Percentiles rank a stretch among this genome's conserved stretches.
Conservation (phyloP, 2,329 filamentous ascomycete species). For the Exophiala sideris region DNA sequence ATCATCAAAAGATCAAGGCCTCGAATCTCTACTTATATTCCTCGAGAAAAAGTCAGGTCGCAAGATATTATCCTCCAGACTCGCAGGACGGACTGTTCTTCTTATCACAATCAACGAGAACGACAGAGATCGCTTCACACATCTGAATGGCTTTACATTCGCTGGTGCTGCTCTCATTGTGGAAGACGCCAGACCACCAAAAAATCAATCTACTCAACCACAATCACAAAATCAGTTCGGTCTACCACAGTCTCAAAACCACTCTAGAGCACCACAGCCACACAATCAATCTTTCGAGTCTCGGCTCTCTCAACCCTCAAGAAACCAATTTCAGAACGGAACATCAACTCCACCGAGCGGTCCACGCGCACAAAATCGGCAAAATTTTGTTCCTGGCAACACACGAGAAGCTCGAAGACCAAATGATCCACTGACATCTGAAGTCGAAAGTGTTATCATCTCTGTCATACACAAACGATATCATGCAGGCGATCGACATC, state of each 20-base stretch:
- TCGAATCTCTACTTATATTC: constrained; percentile 63
- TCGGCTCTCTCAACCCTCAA: constrained; percentile 10
- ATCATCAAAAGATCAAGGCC: constrained; percentile 63
- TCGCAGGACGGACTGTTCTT: constrained; percentile 21
- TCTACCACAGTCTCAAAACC: constrained; percentile 12
- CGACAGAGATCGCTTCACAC: constrained; percentile 40
- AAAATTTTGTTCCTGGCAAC: background rate
- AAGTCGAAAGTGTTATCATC: constrained; percentile 36
- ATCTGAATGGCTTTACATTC: constrained; percentile 66
- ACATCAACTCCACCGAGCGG: constrained; percentile 1
- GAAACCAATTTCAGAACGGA: constrained; percentile 13
- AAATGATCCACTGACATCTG: constrained; percentile 10
- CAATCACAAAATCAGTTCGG: constrained; percentile 5
- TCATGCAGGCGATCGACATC: constrained; percentile 65
- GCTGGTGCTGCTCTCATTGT: constrained; percentile 60
- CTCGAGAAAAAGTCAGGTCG: constrained; percentile 67
- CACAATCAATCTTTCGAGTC: constrained; percentile 12
- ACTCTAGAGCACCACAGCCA: constrained; percentile 2
- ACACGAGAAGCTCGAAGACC: background rate
- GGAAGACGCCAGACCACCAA: constrained; percentile 39
- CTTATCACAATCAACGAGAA: constrained; percentile 24
- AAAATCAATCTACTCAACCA: background rate
- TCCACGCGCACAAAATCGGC: background rate
- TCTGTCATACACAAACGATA: constrained; percentile 72
- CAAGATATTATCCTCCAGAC: constrained; percentile 42